Evolutionary conservation across 192 early-diverging fungal species (phyloP), one percentile per base, ranked within the genome.

Genomic region (Linderina pennispora): DNA sequence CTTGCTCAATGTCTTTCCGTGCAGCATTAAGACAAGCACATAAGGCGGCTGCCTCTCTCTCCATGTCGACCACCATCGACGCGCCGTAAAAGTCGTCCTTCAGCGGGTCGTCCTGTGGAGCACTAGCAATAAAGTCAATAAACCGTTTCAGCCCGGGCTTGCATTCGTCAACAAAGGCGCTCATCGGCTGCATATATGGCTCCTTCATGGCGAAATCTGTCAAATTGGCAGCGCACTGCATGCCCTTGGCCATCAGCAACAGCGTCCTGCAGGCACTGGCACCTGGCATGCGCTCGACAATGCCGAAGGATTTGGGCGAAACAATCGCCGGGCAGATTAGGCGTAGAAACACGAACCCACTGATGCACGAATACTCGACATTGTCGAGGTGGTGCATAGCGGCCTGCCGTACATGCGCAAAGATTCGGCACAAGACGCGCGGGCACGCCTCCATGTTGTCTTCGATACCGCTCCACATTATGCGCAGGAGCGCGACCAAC

Each of bases 301-400:
- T 53, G n/a, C 81, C 76, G 51, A 86, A 87, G 4, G 78, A 48
- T 45, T 77, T 81, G 20, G 85, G 85, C 19, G 80, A 77, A 28
- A 84, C 53, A 63, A 87, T 86, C 0, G 85, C 85, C 0, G 85
- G 84, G 36, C 84, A 85, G 36, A 88, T 68, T 24, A 86, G 51
- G 1, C 85, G 71, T 24, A 88, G 47, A 44, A 88, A 88, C 14
- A 88, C 57, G 50, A 88, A 86, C 10, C 82, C 81, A 37, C 80
- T 85, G 23, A 77, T 53, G 50, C 66, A 72, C 33, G 68, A 62
- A 34, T 66, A 74, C 16, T 58, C 51, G 33, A 74, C 48, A 16
- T 66, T 50, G 8, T 46, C 36, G 36, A 61, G 65, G 24, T 50
- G 48, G 3, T 33, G 32, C 22, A 31, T 2, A 0, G 47, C 49